Evolutionary conservation across 2,329 filamentous ascomycete species (phyloP).

Genomic region (Penicillium paneum): DNA sequence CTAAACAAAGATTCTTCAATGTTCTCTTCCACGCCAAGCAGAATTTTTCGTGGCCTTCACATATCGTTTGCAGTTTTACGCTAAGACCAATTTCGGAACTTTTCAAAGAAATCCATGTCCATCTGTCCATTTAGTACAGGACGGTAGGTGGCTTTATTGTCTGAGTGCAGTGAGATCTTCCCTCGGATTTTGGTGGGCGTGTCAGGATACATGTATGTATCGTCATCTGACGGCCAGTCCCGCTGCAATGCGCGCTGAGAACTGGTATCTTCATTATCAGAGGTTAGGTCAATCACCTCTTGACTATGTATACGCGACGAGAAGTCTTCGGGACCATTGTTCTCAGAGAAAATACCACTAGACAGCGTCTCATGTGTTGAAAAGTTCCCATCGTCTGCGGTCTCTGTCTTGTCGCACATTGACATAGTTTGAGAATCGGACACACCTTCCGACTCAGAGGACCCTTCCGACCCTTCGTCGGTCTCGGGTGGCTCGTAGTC

Average conservation of each 20-base stretch:
- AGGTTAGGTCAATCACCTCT: neutral
- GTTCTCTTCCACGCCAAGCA: neutral
- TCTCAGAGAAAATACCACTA: neutral
- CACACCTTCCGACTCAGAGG: neutral
- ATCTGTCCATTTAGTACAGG: neutral
- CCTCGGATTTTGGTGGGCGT: neutral
- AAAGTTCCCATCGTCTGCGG: neutral
- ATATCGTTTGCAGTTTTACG: neutral
- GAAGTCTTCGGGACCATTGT: neutral
- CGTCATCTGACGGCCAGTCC: neutral
- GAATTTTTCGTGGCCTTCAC: neutral
- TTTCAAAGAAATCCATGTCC: neutral
- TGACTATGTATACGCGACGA: too few relatives aligned
- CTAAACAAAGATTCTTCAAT: neutral
- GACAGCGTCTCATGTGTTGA: constrained; percentile 3
- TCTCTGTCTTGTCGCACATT: neutral
- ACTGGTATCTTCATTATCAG: neutral
- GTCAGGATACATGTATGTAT: neutral
- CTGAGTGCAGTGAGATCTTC: neutral
- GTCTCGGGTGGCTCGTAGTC: neutral
- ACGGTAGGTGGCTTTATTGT: neutral
- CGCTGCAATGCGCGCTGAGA: neutral
- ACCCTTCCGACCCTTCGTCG: neutral
- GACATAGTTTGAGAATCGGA: neutral
- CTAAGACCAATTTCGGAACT: neutral